phyloP scores from a whole-genome alignment of 2,329 filamentous ascomycete genomes.

The Gyromitra esculenta region DNA sequence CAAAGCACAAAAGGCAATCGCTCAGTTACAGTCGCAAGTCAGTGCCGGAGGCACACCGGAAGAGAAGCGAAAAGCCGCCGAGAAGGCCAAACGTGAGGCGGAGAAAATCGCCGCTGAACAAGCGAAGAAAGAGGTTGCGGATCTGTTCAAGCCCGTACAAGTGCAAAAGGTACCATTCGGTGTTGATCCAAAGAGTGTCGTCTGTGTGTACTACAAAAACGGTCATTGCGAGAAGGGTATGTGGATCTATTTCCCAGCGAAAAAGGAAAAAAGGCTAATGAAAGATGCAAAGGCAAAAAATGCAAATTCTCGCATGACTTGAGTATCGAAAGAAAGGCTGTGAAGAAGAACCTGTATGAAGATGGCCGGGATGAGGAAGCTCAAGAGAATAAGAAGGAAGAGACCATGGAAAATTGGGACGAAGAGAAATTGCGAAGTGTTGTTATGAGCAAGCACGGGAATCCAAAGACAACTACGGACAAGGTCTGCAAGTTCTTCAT shows the following conservation, averaged over 20 bases:
- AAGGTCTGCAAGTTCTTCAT: constrained; percentile 99
- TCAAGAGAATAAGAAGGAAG: constrained; percentile 79
- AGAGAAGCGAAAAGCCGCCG: constrained; percentile 80
- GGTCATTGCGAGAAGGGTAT: constrained; percentile 91
- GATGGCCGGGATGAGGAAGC: constrained; percentile 79
- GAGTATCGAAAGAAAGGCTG: constrained; percentile 85
- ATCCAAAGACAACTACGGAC: constrained; percentile 92
- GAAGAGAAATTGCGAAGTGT: constrained; percentile 93
- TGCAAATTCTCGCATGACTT: constrained; percentile 98
- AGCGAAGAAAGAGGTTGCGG: constrained; percentile 80
- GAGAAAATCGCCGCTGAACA: constrained; percentile 92
- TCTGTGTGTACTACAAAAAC: constrained; percentile 97
- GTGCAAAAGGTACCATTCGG: constrained; percentile 98
- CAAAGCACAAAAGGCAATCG: constrained; percentile 88
- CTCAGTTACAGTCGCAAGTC: constrained; percentile 78
- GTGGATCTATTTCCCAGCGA: constrained; percentile 17
- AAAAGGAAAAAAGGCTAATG: background rate
- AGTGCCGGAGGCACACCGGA: constrained; percentile 81
- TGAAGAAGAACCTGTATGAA: constrained; percentile 90
- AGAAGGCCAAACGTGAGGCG: constrained; percentile 75
- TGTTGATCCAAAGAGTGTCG: constrained; percentile 95
- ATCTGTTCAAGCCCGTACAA: constrained; percentile 90
- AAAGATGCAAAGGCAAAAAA: constrained; percentile 69
- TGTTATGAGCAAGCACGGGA: constrained; percentile 94
- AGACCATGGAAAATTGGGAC: constrained; percentile 97